Percentiles rank a stretch among this genome's conserved stretches.
phyloP scores from a whole-genome alignment of 768 basidiomycete species.

The Polyporus arcularius region DNA sequence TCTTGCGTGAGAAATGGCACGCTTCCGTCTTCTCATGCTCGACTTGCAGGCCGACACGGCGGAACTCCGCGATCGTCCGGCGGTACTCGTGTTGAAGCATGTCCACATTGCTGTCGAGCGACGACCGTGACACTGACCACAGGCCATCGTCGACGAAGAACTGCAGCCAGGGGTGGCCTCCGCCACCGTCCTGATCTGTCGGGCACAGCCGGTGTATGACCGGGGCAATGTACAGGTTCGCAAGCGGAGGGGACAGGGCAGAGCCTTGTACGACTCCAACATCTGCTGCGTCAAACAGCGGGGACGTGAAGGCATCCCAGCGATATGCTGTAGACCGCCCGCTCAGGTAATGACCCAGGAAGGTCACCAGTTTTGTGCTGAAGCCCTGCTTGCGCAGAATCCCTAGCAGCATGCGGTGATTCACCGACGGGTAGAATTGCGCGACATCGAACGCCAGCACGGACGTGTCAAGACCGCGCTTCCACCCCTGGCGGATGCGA shows the following conservation, averaged over 20 bases:
- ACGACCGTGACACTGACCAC: too few species aligned
- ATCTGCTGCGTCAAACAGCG: background rate
- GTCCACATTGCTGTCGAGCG: too few species aligned
- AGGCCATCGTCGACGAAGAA: too few species aligned
- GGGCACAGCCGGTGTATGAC: too few species aligned
- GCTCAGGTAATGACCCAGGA: constrained; percentile 14
- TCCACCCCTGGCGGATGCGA: constrained; percentile 11
- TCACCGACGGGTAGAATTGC: constrained; percentile 24
- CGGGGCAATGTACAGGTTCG: too few species aligned
- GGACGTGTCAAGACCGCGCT: constrained; percentile 5
- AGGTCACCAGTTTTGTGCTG: constrained; percentile 1
- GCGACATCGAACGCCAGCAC: constrained; percentile 21
- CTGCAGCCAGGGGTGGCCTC: too few species aligned
- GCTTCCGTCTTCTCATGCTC: too few species aligned
- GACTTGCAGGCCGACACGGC: too few species aligned
- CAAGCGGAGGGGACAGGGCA: constrained; percentile 10
- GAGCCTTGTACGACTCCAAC: constrained; percentile 21
- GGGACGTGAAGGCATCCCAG: constrained; percentile 1
- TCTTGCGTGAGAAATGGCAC: too few species aligned
- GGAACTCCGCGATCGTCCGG: too few species aligned
- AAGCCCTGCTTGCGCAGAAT: constrained; percentile 19
- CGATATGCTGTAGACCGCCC: constrained; percentile 13
- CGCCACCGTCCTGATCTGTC: too few species aligned
- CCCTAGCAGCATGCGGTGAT: constrained; percentile 11
- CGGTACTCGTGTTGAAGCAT: too few species aligned